These are phyloP conservation scores for Golubevia pallescens DNA, from an alignment of 1,284 basidiomycete genomes.

Conservation along the genomic window DNA sequence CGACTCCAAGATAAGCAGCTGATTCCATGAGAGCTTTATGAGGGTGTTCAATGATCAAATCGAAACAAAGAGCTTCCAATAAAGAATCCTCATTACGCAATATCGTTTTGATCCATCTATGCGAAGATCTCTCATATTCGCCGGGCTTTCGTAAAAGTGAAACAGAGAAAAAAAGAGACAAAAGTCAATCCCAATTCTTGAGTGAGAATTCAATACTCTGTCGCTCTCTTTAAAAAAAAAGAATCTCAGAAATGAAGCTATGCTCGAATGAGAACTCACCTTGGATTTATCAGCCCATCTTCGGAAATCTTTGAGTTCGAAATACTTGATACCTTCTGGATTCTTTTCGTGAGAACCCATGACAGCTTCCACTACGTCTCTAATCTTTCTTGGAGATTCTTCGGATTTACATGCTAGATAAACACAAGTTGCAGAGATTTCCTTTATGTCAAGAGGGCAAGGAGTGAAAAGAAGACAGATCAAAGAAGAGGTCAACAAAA, in stretches of 20 bases:
- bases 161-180: not conserved
- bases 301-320: constrained; percentile 16
- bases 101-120: constrained; percentile 74
- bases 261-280: constrained; percentile 69
- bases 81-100: constrained; percentile 81
- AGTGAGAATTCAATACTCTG: too few relatives aligned
- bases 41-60: constrained; percentile 82
- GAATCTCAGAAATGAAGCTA: constrained; percentile 51
- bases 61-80: constrained; percentile 87
- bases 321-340: constrained; percentile 62
- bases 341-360: constrained; percentile 73
- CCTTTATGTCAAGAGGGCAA: constrained; percentile 67
- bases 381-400: constrained; percentile 83
- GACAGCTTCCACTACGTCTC: constrained; percentile 79
- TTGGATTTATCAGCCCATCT: constrained; percentile 22
- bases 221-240: not conserved
- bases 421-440: constrained; percentile 85
- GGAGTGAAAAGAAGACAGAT: constrained; percentile 4
- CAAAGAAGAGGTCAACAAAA: constrained; percentile 18
- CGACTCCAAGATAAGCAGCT: too few relatives aligned
- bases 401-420: constrained; percentile 91
- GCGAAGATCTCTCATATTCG: constrained; percentile 73
- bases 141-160: constrained; percentile 10
- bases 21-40: constrained; percentile 67
- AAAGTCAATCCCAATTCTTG: too few relatives aligned